Evolutionary conservation across 75 land plant species (phyloP), one percentile per base, ranked within the genome.

Genomic region (Gnetum montanum): DNA sequence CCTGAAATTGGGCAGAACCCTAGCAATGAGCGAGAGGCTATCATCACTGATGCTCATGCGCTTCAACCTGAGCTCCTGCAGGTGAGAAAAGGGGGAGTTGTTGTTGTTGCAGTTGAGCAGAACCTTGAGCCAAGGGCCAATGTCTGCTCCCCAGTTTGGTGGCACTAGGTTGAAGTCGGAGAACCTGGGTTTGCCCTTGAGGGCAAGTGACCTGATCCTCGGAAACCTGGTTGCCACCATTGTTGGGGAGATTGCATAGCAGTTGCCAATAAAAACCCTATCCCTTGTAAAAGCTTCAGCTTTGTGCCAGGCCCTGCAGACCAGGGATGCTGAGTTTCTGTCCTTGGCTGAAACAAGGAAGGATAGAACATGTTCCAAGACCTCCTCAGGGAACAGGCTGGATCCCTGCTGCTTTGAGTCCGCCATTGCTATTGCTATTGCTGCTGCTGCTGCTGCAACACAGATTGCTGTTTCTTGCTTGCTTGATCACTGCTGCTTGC

Each of bases 141-240:
- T 82, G 61, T 58, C 56, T 53, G 34, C 90, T 93, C 7, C 96
- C 96, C 96, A 90, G 85, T 11, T 49, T 0, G 30, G 55, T 6
- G 96, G 96, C 47, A 90, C 70, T 30, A 90, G 60, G 49, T 69
- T 67, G 64, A 90, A 90, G 48, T 90, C 96, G 6, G 93, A 75
- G 48, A 90, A 90, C 35, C 96, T 36, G 25, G 92, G 92, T 47
- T 72, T 70, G 31, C 96, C 96, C 43, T 90, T 90, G 52, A 90
- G 60, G 2, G 57, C 54, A 12, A 90, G 28, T 5, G 88, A 54
- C 27, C 60, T 67, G 34, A 77, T 58, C 30, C 56, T 64, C 47
- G 48, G 64, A 59, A 90, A 90, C 46, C 96, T 50, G 3, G 47
- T 31, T 46, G 65, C 51, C 27, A 73, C 70, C 2, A 70, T 63